Evolutionary conservation across 768 basidiomycete genomes (phyloP).

Genomic region (Naganishia vishniacii): DNA sequence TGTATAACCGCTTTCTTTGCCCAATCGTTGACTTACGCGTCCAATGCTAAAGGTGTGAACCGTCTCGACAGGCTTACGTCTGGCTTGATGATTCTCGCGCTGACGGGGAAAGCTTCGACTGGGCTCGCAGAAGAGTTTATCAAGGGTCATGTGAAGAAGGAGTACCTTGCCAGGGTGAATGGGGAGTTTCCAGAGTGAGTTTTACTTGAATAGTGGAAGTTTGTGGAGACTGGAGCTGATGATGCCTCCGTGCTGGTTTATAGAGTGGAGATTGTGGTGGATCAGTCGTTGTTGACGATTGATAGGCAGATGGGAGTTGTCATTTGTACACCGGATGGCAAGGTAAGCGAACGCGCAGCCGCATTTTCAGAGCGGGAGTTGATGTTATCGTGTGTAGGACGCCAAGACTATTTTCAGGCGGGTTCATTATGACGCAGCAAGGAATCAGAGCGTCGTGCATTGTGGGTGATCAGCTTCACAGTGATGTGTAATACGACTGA

Average conservation of each 20-base stretch:
- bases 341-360: constrained; percentile 54
- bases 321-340: constrained; percentile 89
- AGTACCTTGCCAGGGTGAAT: constrained; percentile 77
- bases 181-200: constrained; percentile 81
- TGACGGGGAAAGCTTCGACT: constrained; percentile 64
- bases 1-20: not conserved
- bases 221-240: no score
- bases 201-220: no score
- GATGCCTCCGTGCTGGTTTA: no score
- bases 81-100: constrained; percentile 87
- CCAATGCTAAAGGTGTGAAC: constrained; percentile 66
- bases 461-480: constrained; percentile 54
- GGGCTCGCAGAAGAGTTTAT: constrained; percentile 73
- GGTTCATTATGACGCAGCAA: constrained; percentile 69
- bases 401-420: constrained; percentile 84
- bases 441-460: constrained; percentile 77
- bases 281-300: constrained; percentile 79
- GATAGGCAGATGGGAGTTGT: constrained; percentile 97
- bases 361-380: no score
- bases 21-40: not conserved
- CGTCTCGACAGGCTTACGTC: constrained; percentile 89
- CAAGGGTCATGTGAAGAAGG: constrained; percentile 75
- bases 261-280: constrained; percentile 75
- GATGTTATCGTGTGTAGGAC: constrained; percentile 52
- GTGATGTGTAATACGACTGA: not conserved